These are phyloP conservation scores for Leishmania guyanensis DNA, from an alignment of 208 protist species.

Conservation along the genomic window DNA sequence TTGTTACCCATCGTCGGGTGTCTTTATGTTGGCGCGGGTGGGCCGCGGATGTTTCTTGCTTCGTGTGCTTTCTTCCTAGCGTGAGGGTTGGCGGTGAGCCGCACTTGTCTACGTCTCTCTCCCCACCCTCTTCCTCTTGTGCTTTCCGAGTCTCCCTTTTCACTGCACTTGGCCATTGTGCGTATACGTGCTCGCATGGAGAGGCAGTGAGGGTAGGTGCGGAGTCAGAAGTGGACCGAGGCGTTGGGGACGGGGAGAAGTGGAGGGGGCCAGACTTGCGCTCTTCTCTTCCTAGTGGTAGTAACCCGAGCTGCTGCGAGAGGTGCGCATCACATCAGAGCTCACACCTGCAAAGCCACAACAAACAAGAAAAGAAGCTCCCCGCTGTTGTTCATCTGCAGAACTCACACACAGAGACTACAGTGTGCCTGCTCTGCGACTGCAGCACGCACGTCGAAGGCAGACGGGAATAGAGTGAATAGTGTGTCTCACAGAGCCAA, in stretches of 20 bases:
- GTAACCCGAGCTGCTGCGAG: not conserved
- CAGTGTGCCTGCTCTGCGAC: not conserved
- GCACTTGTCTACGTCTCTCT: not conserved
- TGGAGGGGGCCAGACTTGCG: not conserved
- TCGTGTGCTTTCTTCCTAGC: not conserved
- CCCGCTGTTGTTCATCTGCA: not conserved
- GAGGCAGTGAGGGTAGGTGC: too few species aligned
- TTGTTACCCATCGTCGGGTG: not conserved
- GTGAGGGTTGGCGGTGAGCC: not conserved
- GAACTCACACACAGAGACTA: not conserved
- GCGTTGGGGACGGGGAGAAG: not conserved
- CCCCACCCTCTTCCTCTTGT: not conserved
- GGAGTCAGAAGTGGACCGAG: not conserved
- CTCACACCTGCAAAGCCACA: not conserved
- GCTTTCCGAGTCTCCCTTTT: not conserved
- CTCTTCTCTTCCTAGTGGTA: not conserved
- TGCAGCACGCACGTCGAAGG: not conserved
- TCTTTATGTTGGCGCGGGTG: not conserved
- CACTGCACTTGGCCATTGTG: not conserved
- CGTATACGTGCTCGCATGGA: not conserved
- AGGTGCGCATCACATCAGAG: too few species aligned
- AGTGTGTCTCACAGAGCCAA: not conserved
- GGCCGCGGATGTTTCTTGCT: not conserved
- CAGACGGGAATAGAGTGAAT: not conserved
- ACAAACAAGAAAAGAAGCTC: not conserved